phyloP scores from a whole-genome alignment of 208 protist genomes.

The Herpetomonas muscarum region DNA sequence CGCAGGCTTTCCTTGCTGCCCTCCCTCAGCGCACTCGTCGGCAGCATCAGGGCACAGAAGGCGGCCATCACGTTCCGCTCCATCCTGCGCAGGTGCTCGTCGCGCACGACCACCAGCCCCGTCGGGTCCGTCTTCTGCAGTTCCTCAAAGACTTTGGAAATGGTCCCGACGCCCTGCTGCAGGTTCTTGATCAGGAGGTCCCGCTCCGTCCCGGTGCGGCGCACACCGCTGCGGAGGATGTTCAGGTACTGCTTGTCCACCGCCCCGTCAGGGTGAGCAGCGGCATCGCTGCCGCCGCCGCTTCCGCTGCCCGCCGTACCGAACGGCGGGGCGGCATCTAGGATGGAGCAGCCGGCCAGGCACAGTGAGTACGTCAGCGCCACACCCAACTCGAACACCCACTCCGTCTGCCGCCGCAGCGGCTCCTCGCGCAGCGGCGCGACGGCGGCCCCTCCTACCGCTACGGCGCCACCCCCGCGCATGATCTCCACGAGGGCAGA shows the following conservation, averaged over 20 bases:
- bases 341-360: constrained; percentile 66
- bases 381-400: constrained; percentile 54
- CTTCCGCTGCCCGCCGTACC: background rate
- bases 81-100: constrained; percentile 58
- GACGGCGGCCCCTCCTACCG: background rate
- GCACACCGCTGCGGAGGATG: constrained; percentile 59
- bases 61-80: constrained; percentile 83
- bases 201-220: constrained; percentile 56
- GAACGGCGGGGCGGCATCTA: constrained; percentile 18
- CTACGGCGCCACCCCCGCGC: constrained; percentile 3
- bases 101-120: constrained; percentile 64
- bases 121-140: constrained; percentile 63
- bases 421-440: background rate
- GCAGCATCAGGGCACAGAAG: constrained; percentile 70
- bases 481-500: constrained; percentile 43
- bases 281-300: constrained; percentile 1
- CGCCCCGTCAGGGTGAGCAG: background rate
- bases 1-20: constrained; percentile 36
- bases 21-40: constrained; percentile 47
- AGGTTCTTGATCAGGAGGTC: constrained; percentile 82
- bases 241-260: constrained; percentile 26
- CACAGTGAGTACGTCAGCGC: constrained; percentile 72
- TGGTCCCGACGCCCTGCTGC: constrained; percentile 70
- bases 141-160: constrained; percentile 64
- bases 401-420: constrained; percentile 16